These are phyloP conservation scores for Apophysomyces variabilis DNA, from an alignment of 371 early-diverging fungal genomes.

Conservation along the genomic window DNA sequence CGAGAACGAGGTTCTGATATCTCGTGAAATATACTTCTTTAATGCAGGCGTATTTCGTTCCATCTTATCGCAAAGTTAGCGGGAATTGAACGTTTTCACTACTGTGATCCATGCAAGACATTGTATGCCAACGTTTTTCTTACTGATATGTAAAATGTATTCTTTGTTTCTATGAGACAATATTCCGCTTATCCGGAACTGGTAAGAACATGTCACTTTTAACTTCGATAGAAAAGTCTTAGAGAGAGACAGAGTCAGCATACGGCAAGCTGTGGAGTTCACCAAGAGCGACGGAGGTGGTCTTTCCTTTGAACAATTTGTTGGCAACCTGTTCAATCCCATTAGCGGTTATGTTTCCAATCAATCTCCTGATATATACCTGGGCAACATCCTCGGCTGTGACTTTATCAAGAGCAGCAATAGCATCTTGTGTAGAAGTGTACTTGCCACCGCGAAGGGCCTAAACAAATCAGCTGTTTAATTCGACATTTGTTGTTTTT, in stretches of 20 bases:
- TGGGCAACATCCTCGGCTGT: conserved; percentile 66
- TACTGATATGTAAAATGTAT: conserved; percentile 9
- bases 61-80: no score
- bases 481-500: background rate
- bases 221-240: conserved; percentile 23
- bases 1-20: no score
- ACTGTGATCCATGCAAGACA: background rate
- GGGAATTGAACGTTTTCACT: no score
- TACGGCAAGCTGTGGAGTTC: conserved; percentile 81
- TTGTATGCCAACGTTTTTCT: background rate
- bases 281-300: conserved; percentile 83
- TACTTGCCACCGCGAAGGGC: conserved; percentile 54
- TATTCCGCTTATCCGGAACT: conserved; percentile 4
- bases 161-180: conserved; percentile 11
- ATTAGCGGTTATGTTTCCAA: background rate
- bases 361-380: conserved; percentile 37
- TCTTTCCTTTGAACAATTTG: conserved; percentile 72
- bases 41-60: no score
- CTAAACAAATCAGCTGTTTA: conserved; percentile 27
- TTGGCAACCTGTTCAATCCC: conserved; percentile 58
- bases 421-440: conserved; percentile 52
- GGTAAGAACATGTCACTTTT: conserved; percentile 4
- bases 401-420: conserved; percentile 64
- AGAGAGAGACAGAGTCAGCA: conserved; percentile 78
- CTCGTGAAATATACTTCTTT: no score